phyloP scores from a whole-genome alignment of 306 rosid species.

The Astragalus glycyphyllos region DNA sequence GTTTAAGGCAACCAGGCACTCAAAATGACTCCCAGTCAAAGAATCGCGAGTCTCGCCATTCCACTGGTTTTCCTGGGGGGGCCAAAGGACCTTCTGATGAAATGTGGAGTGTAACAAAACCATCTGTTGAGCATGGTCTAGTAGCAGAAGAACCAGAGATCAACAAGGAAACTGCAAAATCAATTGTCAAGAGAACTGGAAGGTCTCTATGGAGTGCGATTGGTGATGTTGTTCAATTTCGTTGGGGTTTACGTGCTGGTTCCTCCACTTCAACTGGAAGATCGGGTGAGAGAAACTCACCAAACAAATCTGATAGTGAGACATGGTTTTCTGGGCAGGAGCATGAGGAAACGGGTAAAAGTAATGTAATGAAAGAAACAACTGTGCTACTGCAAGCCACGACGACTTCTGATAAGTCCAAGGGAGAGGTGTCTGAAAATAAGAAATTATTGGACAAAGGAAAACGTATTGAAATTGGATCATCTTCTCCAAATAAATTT shows the following conservation, averaged over 20 bases:
- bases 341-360: conserved; percentile 62
- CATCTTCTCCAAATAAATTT: conserved; percentile 50
- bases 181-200: conserved; percentile 71
- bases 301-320: conserved; percentile 72
- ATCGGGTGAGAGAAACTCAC: conserved; percentile 64
- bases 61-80: conserved; percentile 74
- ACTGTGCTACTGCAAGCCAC: conserved; percentile 47
- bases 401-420: conserved; percentile 52
- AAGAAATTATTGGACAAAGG: conserved; percentile 50
- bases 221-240: conserved; percentile 65
- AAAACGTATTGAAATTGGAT: conserved; percentile 57
- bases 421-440: conserved; percentile 51
- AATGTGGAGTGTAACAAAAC: conserved; percentile 72
- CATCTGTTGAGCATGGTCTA: conserved; percentile 51
- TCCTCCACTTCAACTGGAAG: conserved; percentile 55
- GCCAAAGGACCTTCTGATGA: conserved; percentile 81
- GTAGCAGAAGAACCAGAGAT: conserved; percentile 56
- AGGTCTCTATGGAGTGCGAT: conserved; percentile 75
- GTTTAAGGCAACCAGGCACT: conserved; percentile 43
- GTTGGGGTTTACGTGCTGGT: conserved; percentile 69
- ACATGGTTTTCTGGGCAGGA: conserved; percentile 78
- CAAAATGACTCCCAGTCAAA: conserved; percentile 51
- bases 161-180: conserved; percentile 46
- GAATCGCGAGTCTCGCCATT: conserved; percentile 49
- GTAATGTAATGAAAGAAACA: conserved; percentile 47